Percentiles rank a stretch among this genome's conserved stretches.
Conservation (phyloP, 805 yeast genomes). For the Lipomyces kockii region DNA sequence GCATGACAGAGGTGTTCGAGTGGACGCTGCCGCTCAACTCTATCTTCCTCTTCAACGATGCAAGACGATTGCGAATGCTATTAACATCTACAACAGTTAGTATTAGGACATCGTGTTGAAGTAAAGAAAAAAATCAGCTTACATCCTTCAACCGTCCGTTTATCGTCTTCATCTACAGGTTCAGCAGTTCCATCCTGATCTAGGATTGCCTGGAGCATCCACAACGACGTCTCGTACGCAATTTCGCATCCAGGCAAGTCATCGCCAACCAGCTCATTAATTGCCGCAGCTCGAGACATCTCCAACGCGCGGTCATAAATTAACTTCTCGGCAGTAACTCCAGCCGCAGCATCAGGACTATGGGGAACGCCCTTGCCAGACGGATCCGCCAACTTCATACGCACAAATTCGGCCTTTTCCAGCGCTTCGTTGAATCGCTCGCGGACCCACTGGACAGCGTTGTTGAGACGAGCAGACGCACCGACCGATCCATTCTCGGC, state of each 20-base stretch:
- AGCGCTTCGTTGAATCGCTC: slow-evolving; percentile 85
- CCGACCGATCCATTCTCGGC: slow-evolving; percentile 48
- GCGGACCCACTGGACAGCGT: slow-evolving; percentile 87
- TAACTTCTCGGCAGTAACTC: slow-evolving; percentile 66
- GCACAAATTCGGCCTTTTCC: slow-evolving; percentile 83
- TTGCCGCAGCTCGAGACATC: slow-evolving; percentile 89
- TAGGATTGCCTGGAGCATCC: slow-evolving; percentile 91
- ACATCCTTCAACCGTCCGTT: slow-evolving; percentile 71
- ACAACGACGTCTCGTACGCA: slow-evolving; percentile 86
- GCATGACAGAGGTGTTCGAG: neutral
- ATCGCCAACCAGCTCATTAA: slow-evolving; percentile 76
- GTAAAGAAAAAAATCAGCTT: slow-evolving; percentile 2
- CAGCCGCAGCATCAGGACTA: slow-evolving; percentile 5
- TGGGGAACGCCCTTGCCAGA: slow-evolving; percentile 15
- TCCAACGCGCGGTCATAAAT: slow-evolving; percentile 89
- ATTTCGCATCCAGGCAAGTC: slow-evolving; percentile 79
- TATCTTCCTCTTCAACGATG: slow-evolving; percentile 68
- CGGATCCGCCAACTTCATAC: slow-evolving; percentile 41
- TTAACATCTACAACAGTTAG: slow-evolving; percentile 54
- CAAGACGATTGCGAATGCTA: slow-evolving; percentile 79
- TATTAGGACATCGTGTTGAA: neutral
- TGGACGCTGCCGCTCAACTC: slow-evolving; percentile 29
- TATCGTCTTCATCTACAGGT: slow-evolving; percentile 69
- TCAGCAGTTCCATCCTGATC: slow-evolving; percentile 54
- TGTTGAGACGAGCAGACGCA: slow-evolving; percentile 44